Evolutionary conservation across 2,329 filamentous ascomycete genomes (phyloP).

Genomic region (Colletotrichum orbiculare): DNA sequence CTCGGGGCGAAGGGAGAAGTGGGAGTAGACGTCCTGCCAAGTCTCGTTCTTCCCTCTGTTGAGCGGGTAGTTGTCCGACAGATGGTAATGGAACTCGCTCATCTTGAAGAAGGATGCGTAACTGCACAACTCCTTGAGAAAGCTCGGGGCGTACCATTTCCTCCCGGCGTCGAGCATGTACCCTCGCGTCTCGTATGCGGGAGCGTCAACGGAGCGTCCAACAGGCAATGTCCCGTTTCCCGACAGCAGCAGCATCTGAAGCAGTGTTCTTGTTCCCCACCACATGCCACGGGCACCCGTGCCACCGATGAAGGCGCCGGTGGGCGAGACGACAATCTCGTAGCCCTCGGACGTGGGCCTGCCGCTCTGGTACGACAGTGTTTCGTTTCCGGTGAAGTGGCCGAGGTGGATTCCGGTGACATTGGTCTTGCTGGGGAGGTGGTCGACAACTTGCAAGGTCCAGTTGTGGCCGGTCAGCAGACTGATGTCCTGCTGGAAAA

Average conservation of each 20-base stretch:
- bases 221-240: slow-evolving; percentile 44
- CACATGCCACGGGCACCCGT: slow-evolving; percentile 57
- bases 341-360: slow-evolving; percentile 61
- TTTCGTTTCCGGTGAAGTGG: slow-evolving; percentile 40
- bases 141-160: slow-evolving; percentile 41
- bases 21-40: slow-evolving; percentile 57
- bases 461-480: slow-evolving; percentile 53
- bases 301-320: slow-evolving; percentile 51
- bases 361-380: slow-evolving; percentile 59
- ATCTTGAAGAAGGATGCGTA: slow-evolving; percentile 60
- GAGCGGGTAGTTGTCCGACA: slow-evolving; percentile 60
- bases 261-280: slow-evolving; percentile 58
- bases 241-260: slow-evolving; percentile 52
- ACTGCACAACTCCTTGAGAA: slow-evolving; percentile 56
- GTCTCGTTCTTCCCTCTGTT: slow-evolving; percentile 58
- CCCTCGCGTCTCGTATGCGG: slow-evolving; percentile 56
- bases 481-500: slow-evolving; percentile 57
- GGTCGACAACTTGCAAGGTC: slow-evolving; percentile 51
- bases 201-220: slow-evolving; percentile 49
- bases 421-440: slow-evolving; percentile 41
- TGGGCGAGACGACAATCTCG: slow-evolving; percentile 50
- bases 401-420: slow-evolving; percentile 56
- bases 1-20: slow-evolving; percentile 52
- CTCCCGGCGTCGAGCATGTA: slow-evolving; percentile 50
- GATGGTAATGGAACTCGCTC: slow-evolving; percentile 61